Conservation (phyloP, 1,139 yeast species). For the Hyphopichia buzzinii region DNA sequence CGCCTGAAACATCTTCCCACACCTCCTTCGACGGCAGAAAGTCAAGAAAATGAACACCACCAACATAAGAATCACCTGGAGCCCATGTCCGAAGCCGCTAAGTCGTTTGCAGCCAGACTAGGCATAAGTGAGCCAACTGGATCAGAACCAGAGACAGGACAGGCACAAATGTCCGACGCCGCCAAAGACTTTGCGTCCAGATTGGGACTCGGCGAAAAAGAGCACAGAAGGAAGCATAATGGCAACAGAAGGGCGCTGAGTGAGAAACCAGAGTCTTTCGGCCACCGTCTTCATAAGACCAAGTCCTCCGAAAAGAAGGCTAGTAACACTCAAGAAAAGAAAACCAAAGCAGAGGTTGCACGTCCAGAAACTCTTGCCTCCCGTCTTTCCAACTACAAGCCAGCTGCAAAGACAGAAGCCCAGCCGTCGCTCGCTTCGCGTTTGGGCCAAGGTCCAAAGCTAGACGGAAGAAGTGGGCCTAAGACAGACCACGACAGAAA, state of each 20-base stretch:
- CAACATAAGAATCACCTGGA: no score
- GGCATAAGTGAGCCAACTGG: no score
- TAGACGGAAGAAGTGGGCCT: background rate
- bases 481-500: background rate
- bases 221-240: background rate
- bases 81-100: slow-evolving; percentile 27
- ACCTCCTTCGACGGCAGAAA: slow-evolving; percentile 6
- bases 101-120: slow-evolving; percentile 25
- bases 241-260: background rate
- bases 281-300: slow-evolving; percentile 5
- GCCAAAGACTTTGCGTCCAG: slow-evolving; percentile 27
- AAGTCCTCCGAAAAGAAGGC: slow-evolving; percentile 5
- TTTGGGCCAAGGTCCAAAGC: background rate
- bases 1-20: slow-evolving; percentile 4
- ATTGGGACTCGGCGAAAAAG: slow-evolving; percentile 11
- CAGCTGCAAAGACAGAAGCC: background rate
- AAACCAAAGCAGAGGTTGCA: background rate
- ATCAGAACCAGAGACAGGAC: no score
- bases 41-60: no score
- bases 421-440: background rate
- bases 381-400: background rate
- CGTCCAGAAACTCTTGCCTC: background rate
- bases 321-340: background rate
- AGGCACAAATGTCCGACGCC: slow-evolving; percentile 25
- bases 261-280: background rate